phyloP scores from a whole-genome alignment of 2,329 filamentous ascomycete genomes.

The Coniochaeta prunicola region DNA sequence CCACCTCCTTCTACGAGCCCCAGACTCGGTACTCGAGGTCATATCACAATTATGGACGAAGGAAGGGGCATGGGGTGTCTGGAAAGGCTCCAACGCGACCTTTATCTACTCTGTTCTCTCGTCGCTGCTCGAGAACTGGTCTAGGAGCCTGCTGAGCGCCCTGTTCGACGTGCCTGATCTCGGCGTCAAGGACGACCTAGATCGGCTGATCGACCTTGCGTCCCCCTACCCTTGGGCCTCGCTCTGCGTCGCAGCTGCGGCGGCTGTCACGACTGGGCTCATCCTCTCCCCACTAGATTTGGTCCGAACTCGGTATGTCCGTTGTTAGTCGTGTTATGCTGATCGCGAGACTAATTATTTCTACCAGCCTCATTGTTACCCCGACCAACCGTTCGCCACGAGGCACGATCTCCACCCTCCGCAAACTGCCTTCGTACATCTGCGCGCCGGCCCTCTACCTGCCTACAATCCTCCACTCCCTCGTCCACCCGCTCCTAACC shows the following conservation, averaged over 20 bases:
- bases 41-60: slow-evolving; percentile 83
- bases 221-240: slow-evolving; percentile 78
- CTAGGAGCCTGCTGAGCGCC: slow-evolving; percentile 81
- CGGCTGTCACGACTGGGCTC: slow-evolving; percentile 66
- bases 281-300: slow-evolving; percentile 83
- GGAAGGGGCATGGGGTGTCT: slow-evolving; percentile 85
- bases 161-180: slow-evolving; percentile 84
- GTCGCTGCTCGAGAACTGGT: slow-evolving; percentile 86
- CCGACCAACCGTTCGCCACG: slow-evolving; percentile 68
- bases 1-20: slow-evolving; percentile 62
- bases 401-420: slow-evolving; percentile 70
- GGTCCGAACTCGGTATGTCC: slow-evolving; percentile 64
- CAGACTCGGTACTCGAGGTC: slow-evolving; percentile 79
- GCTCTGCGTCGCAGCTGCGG: slow-evolving; percentile 61
- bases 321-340: slow-evolving; percentile 13
- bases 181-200: slow-evolving; percentile 66
- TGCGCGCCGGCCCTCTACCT: slow-evolving; percentile 65
- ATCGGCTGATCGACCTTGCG: slow-evolving; percentile 64
- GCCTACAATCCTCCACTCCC: slow-evolving; percentile 81
- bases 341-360: slow-evolving; percentile 16
- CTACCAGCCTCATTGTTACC: slow-evolving; percentile 67
- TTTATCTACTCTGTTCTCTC: slow-evolving; percentile 86
- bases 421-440: slow-evolving; percentile 69
- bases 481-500: slow-evolving; percentile 75
- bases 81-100: slow-evolving; percentile 88